Evolutionary conservation across 2,329 filamentous ascomycete species (phyloP), one percentile per base, ranked within the genome.

Genomic region (Sporothrix schenckii): DNA sequence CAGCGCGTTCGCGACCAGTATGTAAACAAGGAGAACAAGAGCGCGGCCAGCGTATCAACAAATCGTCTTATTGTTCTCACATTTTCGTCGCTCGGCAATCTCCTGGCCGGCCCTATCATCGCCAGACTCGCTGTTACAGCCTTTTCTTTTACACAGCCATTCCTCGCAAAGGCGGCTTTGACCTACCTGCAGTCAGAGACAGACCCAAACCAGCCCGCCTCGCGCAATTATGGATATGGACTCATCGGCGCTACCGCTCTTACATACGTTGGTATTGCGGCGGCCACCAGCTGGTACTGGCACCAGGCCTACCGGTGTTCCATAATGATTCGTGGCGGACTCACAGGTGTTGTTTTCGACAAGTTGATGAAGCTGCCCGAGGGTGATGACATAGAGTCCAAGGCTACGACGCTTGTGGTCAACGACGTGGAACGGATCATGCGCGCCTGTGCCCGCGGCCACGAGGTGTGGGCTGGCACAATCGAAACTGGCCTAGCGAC

Each of bases 251-350:
- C 66, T 14, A 66, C 56, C 24, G 52, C 39, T 66, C 50, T 49
- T 24, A 63, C 60, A 10, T 60, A 60, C n/a, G 41, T 66, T 7
- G 70, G 70, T 6, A 71, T 71, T n/a, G 70, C 70, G 13, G 70
- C 66, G n/a, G 21, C 66, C 5, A 71, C 54, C 9, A 65, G 70
- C 30, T 71, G 70, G 70, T 71, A 71, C 50, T 66, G 67, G 70
- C 66, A 67, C 41, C 56, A 56, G 14, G 65, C 67, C 2, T 69
- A 69, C 60, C 66, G 61, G 16, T 54, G 54, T 30, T 47, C 61
- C 49, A 56, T 66, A 16, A 69, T 69, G 66, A 56, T 71, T 14
- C 66, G 67, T 4, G 70, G 70, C 27, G 66, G 66, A 11, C 52
- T 71, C 4, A 39, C 67, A 1, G 66, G 50, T 5, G 52, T 61